Base-by-base conservation (phyloP, 2,329 filamentous ascomycete genomes). In the Cercospora sp. region DNA sequence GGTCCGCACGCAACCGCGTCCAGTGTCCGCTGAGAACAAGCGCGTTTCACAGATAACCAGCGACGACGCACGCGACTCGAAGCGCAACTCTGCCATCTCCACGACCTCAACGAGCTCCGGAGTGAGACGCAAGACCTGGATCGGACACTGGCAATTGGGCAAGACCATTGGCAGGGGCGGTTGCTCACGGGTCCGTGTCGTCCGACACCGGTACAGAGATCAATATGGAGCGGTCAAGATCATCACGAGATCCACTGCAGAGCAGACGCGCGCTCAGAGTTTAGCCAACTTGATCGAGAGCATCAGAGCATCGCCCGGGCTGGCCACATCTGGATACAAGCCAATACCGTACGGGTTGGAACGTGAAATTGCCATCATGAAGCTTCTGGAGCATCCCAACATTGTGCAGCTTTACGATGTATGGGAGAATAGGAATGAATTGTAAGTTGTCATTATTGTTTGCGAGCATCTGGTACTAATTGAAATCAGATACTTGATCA, bases 331-430 rank as follows among this genome's bases (percentile, higher is more conserved):
- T 63, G 75, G 75, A 12, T 73, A 76, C 67, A 77, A 76, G 62
- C 77, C 78, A 1, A 77, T 79, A 16, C 94, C 94, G 1, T 89
- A 94, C 75, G 91, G 93, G 1, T 91, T 99, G 69, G 94, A 98
- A 80, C 87, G 95, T 64, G 95, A 99, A 78, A 94, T 99, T 48
- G 93, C 94, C 33, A 96, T 99, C 74, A 93, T 99, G 87, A 98
- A 97, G 81, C 86, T 98, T 67, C 92, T 98, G 69, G 90, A 97
- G 75, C 95, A 99, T 80, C 92, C 91, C 5, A 95, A 98, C 78
- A 94, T 98, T 75, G 94, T 97, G 79, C 92, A 91, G 73, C 83
- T 99, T 9, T 95, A 94, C 77, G 95, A 99, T 80, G 94, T 99
- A 31, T 99, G 94, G 94, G 95, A 99, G 81, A 98, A 97, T 77